Percentiles rank a stretch among this genome's conserved stretches.
Evolutionary conservation across 192 early-diverging fungal genomes (phyloP).

Genomic region (Kickxella alabastrina): DNA sequence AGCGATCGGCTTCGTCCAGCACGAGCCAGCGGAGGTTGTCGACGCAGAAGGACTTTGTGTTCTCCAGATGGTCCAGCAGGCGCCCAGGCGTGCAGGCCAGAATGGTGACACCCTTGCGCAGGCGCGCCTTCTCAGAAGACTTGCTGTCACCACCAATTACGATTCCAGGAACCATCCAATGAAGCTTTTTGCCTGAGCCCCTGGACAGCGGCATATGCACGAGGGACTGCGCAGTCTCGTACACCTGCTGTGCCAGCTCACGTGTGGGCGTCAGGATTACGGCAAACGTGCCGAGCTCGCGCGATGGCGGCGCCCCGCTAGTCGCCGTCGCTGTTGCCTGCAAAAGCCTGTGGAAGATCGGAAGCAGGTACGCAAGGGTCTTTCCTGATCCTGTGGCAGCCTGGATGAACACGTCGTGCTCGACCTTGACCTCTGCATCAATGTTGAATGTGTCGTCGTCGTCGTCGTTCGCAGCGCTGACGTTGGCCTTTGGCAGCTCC

Average conservation of each 20-base stretch:
- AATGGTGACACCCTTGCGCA: slow-evolving; percentile 84
- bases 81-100: slow-evolving; percentile 96
- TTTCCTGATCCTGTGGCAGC: slow-evolving; percentile 98
- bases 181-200: slow-evolving; percentile 36
- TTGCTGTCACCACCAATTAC: slow-evolving; percentile 81
- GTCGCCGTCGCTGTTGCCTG: slow-evolving; percentile 52
- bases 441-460: slow-evolving; percentile 33
- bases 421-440: slow-evolving; percentile 41
- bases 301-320: slow-evolving; percentile 49
- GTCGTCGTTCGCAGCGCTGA: neutral
- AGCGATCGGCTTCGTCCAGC: slow-evolving; percentile 94
- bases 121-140: slow-evolving; percentile 73
- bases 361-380: slow-evolving; percentile 90
- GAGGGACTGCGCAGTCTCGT: slow-evolving; percentile 69
- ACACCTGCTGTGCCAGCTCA: slow-evolving; percentile 94
- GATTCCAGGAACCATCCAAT: slow-evolving; percentile 82
- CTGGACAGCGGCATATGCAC: slow-evolving; percentile 54
- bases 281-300: slow-evolving; percentile 81
- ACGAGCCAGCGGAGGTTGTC: slow-evolving; percentile 91
- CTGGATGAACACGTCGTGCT: slow-evolving; percentile 84
- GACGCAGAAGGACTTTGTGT: slow-evolving; percentile 78
- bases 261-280: slow-evolving; percentile 96
- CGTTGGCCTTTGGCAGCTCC: neutral
- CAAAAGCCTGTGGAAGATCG: slow-evolving; percentile 87
- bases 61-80: slow-evolving; percentile 80